Conservation (phyloP, 129 eudicot genomes). For the Flaveria linearis region DNA sequence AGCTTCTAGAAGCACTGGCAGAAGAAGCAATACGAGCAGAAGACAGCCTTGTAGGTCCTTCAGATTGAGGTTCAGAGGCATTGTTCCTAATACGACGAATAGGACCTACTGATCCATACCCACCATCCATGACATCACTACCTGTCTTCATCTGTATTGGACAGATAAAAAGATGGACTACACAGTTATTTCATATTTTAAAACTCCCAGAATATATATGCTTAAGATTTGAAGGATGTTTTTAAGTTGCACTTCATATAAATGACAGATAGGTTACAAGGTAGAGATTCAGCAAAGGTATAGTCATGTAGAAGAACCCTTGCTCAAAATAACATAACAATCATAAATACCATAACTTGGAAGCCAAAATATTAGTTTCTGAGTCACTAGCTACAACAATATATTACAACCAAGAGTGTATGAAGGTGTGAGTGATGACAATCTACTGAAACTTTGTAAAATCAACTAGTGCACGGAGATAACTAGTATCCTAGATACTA, state of each 20-base stretch:
- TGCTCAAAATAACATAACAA: no score
- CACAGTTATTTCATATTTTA: neutral
- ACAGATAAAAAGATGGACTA: conserved; percentile 1
- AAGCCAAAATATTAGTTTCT: no score
- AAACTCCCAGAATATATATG: neutral
- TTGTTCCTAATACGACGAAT: conserved; percentile 64
- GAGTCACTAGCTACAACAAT: no score
- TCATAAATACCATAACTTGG: no score
- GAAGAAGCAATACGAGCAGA: conserved; percentile 41
- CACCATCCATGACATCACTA: conserved; percentile 45
- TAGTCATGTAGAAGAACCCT: no score
- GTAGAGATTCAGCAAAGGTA: no score
- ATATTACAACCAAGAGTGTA: no score
- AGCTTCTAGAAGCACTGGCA: conserved; percentile 44
- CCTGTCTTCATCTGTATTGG: conserved; percentile 49
- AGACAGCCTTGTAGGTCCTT: conserved; percentile 22
- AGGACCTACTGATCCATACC: conserved; percentile 81
- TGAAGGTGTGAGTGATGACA: no score
- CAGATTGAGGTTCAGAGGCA: conserved; percentile 41
- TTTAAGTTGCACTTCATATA: no score
- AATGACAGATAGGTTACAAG: no score
- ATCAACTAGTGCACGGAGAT: neutral
- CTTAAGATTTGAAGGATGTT: no score
- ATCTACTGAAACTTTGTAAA: no score
- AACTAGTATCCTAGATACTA: neutral